phyloP scores from a whole-genome alignment of 2,329 filamentous ascomycete genomes.

The Talaromyces piceae region DNA sequence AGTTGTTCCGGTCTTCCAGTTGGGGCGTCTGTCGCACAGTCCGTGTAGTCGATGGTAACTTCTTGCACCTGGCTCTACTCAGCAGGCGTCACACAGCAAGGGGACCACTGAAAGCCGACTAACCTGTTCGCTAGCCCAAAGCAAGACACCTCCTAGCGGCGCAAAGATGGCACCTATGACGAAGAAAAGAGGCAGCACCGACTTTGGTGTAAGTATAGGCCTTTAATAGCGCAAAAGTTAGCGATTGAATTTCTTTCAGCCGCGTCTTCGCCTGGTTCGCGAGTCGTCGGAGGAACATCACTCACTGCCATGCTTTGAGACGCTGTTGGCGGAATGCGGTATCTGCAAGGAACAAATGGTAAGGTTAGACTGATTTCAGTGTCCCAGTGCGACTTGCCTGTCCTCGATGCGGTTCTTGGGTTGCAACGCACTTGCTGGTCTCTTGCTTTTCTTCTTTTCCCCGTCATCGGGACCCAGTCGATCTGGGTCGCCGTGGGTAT shows the following conservation, averaged over 20 bases:
- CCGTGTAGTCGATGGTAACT: constrained; percentile 81
- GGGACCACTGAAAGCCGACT: constrained; percentile 17
- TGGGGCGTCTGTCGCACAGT: constrained; percentile 58
- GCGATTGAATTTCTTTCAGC: too few relatives aligned
- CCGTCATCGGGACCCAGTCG: constrained; percentile 29
- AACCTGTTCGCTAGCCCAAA: constrained; percentile 79
- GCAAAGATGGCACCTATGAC: constrained; percentile 85
- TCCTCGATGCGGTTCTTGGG: neutral
- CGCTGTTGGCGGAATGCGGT: constrained; percentile 96
- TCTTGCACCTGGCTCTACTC: constrained; percentile 65
- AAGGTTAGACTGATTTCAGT: neutral
- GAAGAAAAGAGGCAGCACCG: constrained; percentile 85
- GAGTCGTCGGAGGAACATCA: constrained; percentile 7
- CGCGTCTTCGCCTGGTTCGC: constrained; percentile 7
- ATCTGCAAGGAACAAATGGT: constrained; percentile 48
- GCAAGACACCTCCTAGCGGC: constrained; percentile 76
- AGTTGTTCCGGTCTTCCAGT: constrained; percentile 25
- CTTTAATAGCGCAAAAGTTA: constrained; percentile 36
- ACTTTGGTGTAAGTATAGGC: constrained; percentile 92
- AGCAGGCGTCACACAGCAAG: neutral
- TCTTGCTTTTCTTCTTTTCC: constrained; percentile 81
- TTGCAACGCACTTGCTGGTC: constrained; percentile 67
- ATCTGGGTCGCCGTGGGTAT: constrained; percentile 40
- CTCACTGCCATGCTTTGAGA: constrained; percentile 97
- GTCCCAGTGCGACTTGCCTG: neutral